phyloP scores from a whole-genome alignment of 768 basidiomycete species.

The Phaeotremella fagi region DNA sequence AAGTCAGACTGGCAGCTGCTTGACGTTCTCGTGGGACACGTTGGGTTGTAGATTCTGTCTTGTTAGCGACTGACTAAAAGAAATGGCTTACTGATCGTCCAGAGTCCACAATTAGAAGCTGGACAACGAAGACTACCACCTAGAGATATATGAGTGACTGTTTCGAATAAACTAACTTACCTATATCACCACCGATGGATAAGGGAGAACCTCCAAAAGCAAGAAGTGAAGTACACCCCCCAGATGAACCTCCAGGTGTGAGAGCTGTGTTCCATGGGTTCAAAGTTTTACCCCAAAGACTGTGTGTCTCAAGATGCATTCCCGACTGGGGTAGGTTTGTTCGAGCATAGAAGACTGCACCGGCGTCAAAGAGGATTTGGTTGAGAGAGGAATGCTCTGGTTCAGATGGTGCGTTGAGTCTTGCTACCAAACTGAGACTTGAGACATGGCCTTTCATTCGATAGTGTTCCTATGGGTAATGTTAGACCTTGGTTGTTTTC shows the following conservation, averaged over 20 bases:
- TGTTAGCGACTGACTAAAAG: background rate
- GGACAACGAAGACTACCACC: background rate
- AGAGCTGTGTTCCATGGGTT: constrained; percentile 18
- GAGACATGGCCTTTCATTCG: constrained; percentile 15
- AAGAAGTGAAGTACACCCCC: background rate
- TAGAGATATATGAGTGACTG: no score
- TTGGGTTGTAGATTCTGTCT: background rate
- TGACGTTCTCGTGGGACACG: background rate
- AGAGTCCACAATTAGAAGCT: background rate
- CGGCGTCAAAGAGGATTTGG: constrained; percentile 7
- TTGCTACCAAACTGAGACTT: constrained; percentile 14
- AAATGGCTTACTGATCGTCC: background rate
- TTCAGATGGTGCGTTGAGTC: constrained; percentile 8
- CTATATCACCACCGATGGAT: background rate
- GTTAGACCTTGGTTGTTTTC: no score
- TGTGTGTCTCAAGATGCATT: constrained; percentile 24
- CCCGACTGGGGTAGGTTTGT: constrained; percentile 24
- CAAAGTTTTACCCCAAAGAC: constrained; percentile 9
- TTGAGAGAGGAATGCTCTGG: constrained; percentile 7
- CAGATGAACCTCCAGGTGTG: constrained; percentile 19
- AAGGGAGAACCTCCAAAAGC: background rate
- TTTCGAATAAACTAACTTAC: no score
- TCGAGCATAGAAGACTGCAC: constrained; percentile 24
- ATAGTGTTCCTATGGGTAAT: constrained; percentile 46
- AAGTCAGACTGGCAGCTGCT: background rate